Percentiles rank a stretch among this genome's conserved stretches.
Conservation (phyloP, 2,329 filamentous ascomycete genomes). For the Cucurbitaria berberidis region DNA sequence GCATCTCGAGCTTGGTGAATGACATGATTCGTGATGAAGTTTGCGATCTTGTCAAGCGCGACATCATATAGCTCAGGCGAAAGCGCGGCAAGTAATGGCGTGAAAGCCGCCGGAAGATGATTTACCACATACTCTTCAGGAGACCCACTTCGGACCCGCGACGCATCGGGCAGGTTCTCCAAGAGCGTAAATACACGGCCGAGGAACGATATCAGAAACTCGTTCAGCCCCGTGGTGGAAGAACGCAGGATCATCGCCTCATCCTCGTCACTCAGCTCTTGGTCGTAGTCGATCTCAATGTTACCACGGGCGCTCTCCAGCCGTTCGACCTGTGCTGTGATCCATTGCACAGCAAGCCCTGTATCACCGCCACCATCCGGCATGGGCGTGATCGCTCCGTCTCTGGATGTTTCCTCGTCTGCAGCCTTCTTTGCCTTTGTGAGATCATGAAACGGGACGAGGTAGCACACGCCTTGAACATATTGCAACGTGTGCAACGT, state of each 20-base stretch:
- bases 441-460: constrained; percentile 88
- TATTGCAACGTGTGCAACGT: constrained; percentile 93
- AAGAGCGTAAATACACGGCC: constrained; percentile 94
- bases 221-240: constrained; percentile 90
- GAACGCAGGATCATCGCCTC: constrained; percentile 89
- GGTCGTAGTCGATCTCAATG: constrained; percentile 82
- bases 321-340: constrained; percentile 89
- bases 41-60: constrained; percentile 86
- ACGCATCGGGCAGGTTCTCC: constrained; percentile 92
- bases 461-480: constrained; percentile 94
- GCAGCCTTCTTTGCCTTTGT: constrained; percentile 60
- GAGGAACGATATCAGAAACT: constrained; percentile 88
- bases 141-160: constrained; percentile 84
- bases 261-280: constrained; percentile 81
- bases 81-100: constrained; percentile 85
- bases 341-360: constrained; percentile 83
- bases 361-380: constrained; percentile 50
- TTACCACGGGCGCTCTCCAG: constrained; percentile 89
- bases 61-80: constrained; percentile 94
- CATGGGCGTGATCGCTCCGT: constrained; percentile 42
- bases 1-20: constrained; percentile 96
- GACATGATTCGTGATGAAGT: constrained; percentile 91
- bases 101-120: constrained; percentile 87
- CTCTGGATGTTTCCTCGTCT: constrained; percentile 14
- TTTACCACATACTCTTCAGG: constrained; percentile 98